Conservation (phyloP, 768 basidiomycete species). For the Tephrocybe sp. region DNA sequence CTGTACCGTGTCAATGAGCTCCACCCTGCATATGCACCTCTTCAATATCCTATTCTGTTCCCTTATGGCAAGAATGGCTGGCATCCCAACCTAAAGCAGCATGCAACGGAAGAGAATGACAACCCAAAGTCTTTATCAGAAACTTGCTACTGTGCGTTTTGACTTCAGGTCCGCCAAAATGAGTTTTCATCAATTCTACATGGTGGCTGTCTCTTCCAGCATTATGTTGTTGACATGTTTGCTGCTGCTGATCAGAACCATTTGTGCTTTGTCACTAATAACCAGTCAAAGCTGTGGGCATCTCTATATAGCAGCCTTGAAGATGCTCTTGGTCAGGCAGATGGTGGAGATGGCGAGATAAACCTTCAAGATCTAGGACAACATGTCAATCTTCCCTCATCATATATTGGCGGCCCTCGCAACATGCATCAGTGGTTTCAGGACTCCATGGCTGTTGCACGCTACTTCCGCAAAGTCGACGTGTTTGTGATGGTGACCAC, state of each 20-base stretch:
- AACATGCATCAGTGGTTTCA: slow-evolving; percentile 41
- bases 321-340: slow-evolving; percentile 26
- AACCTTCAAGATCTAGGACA: slow-evolving; percentile 26
- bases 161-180: slow-evolving; percentile 21
- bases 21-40: slow-evolving; percentile 32
- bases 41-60: slow-evolving; percentile 48
- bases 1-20: slow-evolving; percentile 32
- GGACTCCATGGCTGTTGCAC: slow-evolving; percentile 40
- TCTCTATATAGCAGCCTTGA: slow-evolving; percentile 30
- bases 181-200: slow-evolving; percentile 28
- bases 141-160: slow-evolving; percentile 26
- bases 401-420: slow-evolving; percentile 30
- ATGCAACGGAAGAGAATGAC: not conserved
- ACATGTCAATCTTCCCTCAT: slow-evolving; percentile 35
- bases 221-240: slow-evolving; percentile 38
- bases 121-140: slow-evolving; percentile 23
- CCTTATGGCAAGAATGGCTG: slow-evolving; percentile 38
- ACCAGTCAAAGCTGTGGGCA: slow-evolving; percentile 31
- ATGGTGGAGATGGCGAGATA: slow-evolving; percentile 16
- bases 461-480: slow-evolving; percentile 31
- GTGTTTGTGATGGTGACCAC: slow-evolving; percentile 48
- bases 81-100: slow-evolving; percentile 27
- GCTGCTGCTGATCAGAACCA: slow-evolving; percentile 33
- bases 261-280: slow-evolving; percentile 26
- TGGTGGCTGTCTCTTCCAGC: slow-evolving; percentile 37